A percentile compares a stretch with the other conserved stretches of the same genome.
These are phyloP conservation scores for Lactifluus subvellereus DNA, from an alignment of 768 basidiomycete genomes.

Conservation along the genomic window DNA sequence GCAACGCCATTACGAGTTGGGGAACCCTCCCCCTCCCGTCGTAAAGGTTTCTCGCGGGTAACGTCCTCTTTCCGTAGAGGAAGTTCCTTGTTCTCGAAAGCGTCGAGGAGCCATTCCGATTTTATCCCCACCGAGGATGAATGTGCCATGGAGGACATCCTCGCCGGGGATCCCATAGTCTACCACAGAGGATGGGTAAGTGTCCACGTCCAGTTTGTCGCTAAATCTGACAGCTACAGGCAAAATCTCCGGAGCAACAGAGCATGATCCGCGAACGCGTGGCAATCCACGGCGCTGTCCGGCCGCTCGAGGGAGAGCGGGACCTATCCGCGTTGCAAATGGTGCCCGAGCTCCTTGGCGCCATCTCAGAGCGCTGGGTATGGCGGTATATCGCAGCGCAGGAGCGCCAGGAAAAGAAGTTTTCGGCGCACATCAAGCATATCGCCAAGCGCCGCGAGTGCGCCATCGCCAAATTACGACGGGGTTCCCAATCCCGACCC, in stretches of 20 bases:
- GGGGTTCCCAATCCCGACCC: neutral
- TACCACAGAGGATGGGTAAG: constrained; percentile 49
- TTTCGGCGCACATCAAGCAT: constrained; percentile 44
- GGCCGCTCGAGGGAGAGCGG: constrained; percentile 66
- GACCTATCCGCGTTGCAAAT: constrained; percentile 63
- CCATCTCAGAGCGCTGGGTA: constrained; percentile 64
- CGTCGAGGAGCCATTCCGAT: neutral
- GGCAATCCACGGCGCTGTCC: constrained; percentile 66
- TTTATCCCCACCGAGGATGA: constrained; percentile 16
- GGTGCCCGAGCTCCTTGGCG: constrained; percentile 60
- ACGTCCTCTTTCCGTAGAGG: neutral
- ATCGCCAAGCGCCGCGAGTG: constrained; percentile 63
- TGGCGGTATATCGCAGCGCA: constrained; percentile 69
- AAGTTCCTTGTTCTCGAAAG: neutral
- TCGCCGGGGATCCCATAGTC: constrained; percentile 56
- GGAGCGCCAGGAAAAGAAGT: constrained; percentile 60
- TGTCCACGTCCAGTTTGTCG: neutral
- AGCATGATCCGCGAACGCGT: constrained; percentile 91
- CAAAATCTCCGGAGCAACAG: constrained; percentile 37
- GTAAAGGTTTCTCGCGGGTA: neutral
- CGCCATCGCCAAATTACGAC: constrained; percentile 42
- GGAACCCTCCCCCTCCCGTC: neutral
- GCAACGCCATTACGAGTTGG: neutral
- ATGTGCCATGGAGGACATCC: constrained; percentile 9
- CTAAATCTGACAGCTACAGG: neutral